Evolutionary conservation across 495 filamentous ascomycete genomes (phyloP).

Genomic region (Neurospora sp.): DNA sequence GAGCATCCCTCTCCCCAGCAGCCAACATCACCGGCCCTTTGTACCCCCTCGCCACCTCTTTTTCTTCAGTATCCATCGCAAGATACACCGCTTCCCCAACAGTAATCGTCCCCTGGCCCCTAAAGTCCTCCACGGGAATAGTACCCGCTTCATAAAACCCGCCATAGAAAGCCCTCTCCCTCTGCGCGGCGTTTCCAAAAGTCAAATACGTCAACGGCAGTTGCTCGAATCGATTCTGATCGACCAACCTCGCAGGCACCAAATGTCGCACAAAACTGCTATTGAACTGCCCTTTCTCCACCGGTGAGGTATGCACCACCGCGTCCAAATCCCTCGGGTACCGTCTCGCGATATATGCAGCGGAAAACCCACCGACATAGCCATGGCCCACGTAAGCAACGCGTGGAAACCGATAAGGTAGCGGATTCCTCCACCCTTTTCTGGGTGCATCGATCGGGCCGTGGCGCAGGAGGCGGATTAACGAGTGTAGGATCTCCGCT

Average conservation of each 20-base stretch:
- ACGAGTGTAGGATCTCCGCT: fast-evolving
- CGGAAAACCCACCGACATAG: too few relatives aligned
- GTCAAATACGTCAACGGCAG: not conserved
- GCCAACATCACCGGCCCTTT: not conserved
- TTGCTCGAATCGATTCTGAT: too few relatives aligned
- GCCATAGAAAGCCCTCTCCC: not conserved
- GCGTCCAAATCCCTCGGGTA: not conserved
- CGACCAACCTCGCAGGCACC: not conserved
- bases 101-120: not conserved
- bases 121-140: not conserved
- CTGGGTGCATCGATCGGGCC: not conserved
- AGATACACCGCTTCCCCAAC: not conserved
- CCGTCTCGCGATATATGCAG: too few relatives aligned
- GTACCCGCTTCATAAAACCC: not conserved
- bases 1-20: not conserved
- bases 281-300: not conserved
- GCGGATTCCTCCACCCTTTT: not conserved
- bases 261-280: not conserved
- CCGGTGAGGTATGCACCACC: not conserved
- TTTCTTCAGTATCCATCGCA: not conserved
- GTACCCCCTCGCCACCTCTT: not conserved
- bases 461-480: not conserved
- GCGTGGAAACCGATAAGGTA: not conserved
- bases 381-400: not conserved
- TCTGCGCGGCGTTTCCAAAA: not conserved